Base-by-base conservation (phyloP, 2,329 filamentous ascomycete species). In the Lanzia echinophila region DNA sequence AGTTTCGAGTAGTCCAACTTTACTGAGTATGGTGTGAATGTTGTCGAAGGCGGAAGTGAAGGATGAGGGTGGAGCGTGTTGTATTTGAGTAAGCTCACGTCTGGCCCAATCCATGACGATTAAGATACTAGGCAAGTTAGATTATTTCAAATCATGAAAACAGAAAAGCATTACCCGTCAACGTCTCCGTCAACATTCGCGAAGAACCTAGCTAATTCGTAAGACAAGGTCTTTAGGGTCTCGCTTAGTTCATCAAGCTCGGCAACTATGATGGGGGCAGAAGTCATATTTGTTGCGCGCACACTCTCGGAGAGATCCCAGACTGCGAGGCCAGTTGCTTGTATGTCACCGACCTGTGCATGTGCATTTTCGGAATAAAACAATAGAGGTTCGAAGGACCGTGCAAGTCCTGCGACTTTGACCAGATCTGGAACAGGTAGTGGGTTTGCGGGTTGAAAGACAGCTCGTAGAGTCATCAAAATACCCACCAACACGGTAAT, bases 21-120 rank as follows among this genome's bases (percentile, higher is more conserved):
- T 77, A 53, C 82, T 86, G 54, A 96, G 79, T 38, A 92, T 72
- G 62, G 81, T 84, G 74, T 96, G 88, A 46, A 96, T 75, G 67
- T 95, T 95, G 69, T 90, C 87, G 67, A 90, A 90, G 42, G 87
- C 81, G 12, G 83, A 82, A 17, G 85, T 81, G 20, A 95, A 72
- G 2, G 83, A 79, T 42, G 79, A 81, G 1, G 80, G 78, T 6
- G 83, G 81, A 19, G 79, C 73, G 20, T 76, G 75, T 57, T 83
- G 80, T 54, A 94, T 74, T 44, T 84, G 83, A 56, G 83, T 77
- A 13, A 97, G 81, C 69, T 96, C 90, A 60, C 90, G 84, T 66
- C 87, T 87, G 13, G 90, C 88, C 92, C 92, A 96, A 67, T 96
- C 90, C 90, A 97, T 96, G 49, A 95, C 90, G 57, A 94, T 86